Conservation (phyloP, 2,329 filamentous ascomycete genomes). For the Aspergillus brasiliensis region DNA sequence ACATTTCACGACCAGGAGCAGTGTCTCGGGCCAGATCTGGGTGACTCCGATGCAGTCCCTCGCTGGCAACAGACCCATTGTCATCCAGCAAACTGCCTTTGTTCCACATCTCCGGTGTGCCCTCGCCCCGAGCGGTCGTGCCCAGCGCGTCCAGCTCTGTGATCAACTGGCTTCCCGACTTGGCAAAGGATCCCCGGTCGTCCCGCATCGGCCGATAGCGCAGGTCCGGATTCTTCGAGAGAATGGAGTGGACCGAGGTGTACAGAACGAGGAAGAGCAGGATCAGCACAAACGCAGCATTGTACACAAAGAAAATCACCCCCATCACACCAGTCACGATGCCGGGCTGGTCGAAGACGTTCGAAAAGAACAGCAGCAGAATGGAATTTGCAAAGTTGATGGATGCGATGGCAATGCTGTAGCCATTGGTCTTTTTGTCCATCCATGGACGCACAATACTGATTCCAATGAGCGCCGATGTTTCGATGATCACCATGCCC, state of each 20-base stretch:
- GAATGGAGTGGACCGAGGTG: constrained; percentile 73
- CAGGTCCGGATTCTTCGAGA: constrained; percentile 89
- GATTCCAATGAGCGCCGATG: constrained; percentile 72
- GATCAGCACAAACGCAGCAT: constrained; percentile 78
- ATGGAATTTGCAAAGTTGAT: constrained; percentile 89
- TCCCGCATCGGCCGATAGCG: constrained; percentile 95
- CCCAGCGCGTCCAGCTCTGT: constrained; percentile 89
- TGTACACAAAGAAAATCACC: constrained; percentile 83
- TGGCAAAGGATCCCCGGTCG: constrained; percentile 94
- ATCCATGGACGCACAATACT: constrained; percentile 88
- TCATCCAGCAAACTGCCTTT: background rate
- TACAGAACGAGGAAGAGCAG: constrained; percentile 79
- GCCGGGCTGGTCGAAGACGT: constrained; percentile 78
- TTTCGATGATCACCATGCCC: constrained; percentile 80
- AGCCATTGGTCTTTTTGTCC: constrained; percentile 96
- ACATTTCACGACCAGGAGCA: background rate
- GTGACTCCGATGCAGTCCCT: background rate
- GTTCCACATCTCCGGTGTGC: constrained; percentile 9
- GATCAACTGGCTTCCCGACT: constrained; percentile 81
- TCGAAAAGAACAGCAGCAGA: constrained; percentile 84
- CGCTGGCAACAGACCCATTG: background rate
- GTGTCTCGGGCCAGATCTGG: background rate
- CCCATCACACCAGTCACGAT: constrained; percentile 86
- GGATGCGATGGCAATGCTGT: constrained; percentile 88
- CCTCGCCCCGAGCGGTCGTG: constrained; percentile 80